Evolutionary conservation across 2,329 filamentous ascomycete species (phyloP).

Genomic region (Penicillium frequentans): DNA sequence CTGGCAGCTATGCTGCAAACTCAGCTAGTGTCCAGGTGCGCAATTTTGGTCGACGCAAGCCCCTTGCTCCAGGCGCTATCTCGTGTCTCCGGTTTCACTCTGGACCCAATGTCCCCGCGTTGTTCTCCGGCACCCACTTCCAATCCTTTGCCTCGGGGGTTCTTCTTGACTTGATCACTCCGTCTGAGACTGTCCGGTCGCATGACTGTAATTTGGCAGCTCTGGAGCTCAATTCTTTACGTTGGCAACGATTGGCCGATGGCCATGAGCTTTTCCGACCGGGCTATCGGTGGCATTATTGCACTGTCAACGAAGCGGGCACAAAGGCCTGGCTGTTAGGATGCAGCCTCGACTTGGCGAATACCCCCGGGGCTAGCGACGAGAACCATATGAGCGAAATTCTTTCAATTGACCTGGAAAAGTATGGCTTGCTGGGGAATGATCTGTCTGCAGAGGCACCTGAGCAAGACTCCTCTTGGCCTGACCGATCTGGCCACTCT

Average conservation of each 20-base stretch:
- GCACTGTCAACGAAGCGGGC: constrained; percentile 90
- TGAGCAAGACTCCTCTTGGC: constrained; percentile 47
- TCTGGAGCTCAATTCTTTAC: constrained; percentile 78
- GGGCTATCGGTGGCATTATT: constrained; percentile 98
- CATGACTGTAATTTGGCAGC: constrained; percentile 89
- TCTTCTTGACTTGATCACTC: constrained; percentile 90
- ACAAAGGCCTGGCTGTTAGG: constrained; percentile 98
- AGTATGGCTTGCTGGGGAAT: constrained; percentile 87
- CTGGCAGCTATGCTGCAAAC: constrained; percentile 69
- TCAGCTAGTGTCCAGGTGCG: constrained; percentile 61
- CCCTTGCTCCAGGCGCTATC: constrained; percentile 77
- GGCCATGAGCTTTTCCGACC: constrained; percentile 89
- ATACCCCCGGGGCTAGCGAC: constrained; percentile 67
- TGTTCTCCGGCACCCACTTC: constrained; percentile 90
- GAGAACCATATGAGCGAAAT: constrained; percentile 95
- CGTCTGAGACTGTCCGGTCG: constrained; percentile 79
- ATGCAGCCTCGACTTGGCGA: constrained; percentile 72
- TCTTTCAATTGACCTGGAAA: constrained; percentile 86
- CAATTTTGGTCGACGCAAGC: constrained; percentile 50
- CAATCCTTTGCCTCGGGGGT: constrained; percentile 93
- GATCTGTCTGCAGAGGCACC: constrained; percentile 60
- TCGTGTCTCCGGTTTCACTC: constrained; percentile 88
- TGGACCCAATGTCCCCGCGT: constrained; percentile 79
- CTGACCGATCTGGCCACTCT: constrained; percentile 54
- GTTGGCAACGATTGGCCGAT: constrained; percentile 94